Conservation (phyloP, 768 basidiomycete species). For the Lyophyllum decastes region DNA sequence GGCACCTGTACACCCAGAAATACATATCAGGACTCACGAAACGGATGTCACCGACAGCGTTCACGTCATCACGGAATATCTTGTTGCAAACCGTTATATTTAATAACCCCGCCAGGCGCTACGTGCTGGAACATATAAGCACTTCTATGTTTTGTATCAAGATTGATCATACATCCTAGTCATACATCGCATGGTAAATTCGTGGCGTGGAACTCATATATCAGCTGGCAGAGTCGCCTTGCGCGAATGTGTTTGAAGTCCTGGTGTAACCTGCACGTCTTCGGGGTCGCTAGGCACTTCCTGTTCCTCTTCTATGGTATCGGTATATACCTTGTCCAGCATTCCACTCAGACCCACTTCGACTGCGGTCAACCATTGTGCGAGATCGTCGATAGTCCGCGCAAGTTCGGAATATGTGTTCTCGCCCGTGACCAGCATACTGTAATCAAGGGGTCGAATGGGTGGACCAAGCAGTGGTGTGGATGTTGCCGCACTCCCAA, state of each 20-base stretch:
- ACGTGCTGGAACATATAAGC: neutral
- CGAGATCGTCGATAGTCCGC: constrained; percentile 71
- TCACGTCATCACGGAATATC: constrained; percentile 75
- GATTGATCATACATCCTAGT: constrained; percentile 11
- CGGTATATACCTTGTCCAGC: constrained; percentile 51
- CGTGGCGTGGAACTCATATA: constrained; percentile 1
- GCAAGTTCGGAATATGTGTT: constrained; percentile 71
- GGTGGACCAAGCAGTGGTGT: constrained; percentile 39
- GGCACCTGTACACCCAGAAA: constrained; percentile 79
- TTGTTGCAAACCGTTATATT: constrained; percentile 65
- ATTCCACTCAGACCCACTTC: constrained; percentile 71
- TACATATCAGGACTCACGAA: constrained; percentile 90
- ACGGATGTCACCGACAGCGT: constrained; percentile 79
- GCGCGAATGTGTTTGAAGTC: constrained; percentile 1
- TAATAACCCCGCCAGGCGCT: constrained; percentile 16
- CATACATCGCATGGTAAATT: constrained; percentile 9
- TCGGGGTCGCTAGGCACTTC: constrained; percentile 31
- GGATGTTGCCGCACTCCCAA: constrained; percentile 26
- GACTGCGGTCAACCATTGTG: constrained; percentile 73
- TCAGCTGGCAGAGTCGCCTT: constrained; percentile 1
- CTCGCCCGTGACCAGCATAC: constrained; percentile 51
- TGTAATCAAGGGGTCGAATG: constrained; percentile 72
- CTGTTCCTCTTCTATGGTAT: constrained; percentile 68
- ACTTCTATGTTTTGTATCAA: neutral
- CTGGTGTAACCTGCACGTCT: constrained; percentile 11